A percentile compares a stretch with the other conserved stretches of the same genome.
phyloP scores from a whole-genome alignment of 75 land plant species.

The Sequoiadendron giganteum region DNA sequence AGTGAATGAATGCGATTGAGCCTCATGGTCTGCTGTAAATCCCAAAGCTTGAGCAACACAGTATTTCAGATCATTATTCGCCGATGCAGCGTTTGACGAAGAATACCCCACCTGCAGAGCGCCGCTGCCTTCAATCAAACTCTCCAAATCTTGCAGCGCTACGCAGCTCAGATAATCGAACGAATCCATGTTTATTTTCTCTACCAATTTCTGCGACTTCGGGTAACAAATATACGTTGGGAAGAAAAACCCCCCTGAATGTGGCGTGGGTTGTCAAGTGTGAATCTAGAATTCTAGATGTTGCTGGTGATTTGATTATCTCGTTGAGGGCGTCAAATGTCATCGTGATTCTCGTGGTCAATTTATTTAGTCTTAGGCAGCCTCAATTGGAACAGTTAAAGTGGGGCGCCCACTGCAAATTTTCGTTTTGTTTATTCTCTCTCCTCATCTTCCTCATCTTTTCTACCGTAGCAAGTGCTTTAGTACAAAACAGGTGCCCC shows the following conservation, averaged over 20 bases:
- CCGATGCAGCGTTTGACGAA: not conserved
- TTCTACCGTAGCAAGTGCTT: too few species aligned
- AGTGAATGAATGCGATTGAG: too few species aligned
- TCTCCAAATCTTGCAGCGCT: not conserved
- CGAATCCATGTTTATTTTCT: not conserved
- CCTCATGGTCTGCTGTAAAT: too few species aligned
- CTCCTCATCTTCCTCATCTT: too few species aligned
- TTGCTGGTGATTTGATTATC: not conserved
- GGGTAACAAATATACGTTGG: too few species aligned
- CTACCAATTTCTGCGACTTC: not conserved
- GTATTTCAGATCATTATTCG: too few species aligned
- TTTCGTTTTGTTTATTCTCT: too few species aligned
- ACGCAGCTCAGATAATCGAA: not conserved
- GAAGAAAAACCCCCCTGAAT: too few species aligned
- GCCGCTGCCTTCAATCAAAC: not conserved
- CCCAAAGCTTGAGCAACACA: too few species aligned
- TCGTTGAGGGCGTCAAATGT: not conserved
- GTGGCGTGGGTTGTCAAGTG: not conserved
- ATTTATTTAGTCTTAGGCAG: not conserved
- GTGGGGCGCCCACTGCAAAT: too few species aligned
- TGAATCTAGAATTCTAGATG: not conserved
- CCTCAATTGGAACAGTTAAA: not conserved
- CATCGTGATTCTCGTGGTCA: not conserved
- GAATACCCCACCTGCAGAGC: not conserved
- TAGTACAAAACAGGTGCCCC: too few species aligned